These are phyloP conservation scores for Gelatoporia subvermispora DNA, from an alignment of 768 basidiomycete species.

Conservation along the genomic window DNA sequence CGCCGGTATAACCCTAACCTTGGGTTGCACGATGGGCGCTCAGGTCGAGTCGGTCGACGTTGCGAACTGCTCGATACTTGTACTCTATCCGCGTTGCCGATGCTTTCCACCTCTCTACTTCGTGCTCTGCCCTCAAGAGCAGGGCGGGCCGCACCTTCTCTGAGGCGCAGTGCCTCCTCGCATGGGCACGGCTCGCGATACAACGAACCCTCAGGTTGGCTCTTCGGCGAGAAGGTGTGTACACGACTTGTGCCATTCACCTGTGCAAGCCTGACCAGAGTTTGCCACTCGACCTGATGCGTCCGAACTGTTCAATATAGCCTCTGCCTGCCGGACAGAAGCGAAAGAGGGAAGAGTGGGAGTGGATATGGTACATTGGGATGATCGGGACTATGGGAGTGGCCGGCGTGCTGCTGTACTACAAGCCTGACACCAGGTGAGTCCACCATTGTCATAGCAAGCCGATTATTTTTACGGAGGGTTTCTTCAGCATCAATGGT, in stretches of 20 bases:
- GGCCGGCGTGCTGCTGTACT: slow-evolving; percentile 73
- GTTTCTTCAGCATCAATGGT: slow-evolving; percentile 66
- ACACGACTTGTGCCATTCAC: neutral
- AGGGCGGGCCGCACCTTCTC: slow-evolving; percentile 24
- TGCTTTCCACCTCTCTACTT: slow-evolving; percentile 45
- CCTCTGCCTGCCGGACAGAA: slow-evolving; percentile 78
- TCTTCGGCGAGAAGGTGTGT: slow-evolving; percentile 86
- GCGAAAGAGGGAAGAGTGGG: slow-evolving; percentile 87
- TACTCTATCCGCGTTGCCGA: slow-evolving; percentile 17
- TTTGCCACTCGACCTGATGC: neutral
- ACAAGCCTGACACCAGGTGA: slow-evolving; percentile 92
- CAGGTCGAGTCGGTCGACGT: neutral
- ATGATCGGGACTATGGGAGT: slow-evolving; percentile 87
- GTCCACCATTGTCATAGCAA: slow-evolving; percentile 20
- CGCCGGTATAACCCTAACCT: slow-evolving; percentile 9
- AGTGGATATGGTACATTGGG: slow-evolving; percentile 83
- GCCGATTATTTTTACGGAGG: neutral
- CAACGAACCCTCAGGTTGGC: slow-evolving; percentile 83
- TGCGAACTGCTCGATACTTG: neutral
- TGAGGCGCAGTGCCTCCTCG: slow-evolving; percentile 44
- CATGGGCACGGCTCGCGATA: slow-evolving; percentile 78
- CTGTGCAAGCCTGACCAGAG: neutral
- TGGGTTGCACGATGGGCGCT: neutral
- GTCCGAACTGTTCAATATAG: slow-evolving; percentile 29
- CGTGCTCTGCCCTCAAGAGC: slow-evolving; percentile 30